These are phyloP conservation scores for Themeda triandra DNA, from an alignment of 176 grass and related monocot genomes.

Conservation along the genomic window DNA sequence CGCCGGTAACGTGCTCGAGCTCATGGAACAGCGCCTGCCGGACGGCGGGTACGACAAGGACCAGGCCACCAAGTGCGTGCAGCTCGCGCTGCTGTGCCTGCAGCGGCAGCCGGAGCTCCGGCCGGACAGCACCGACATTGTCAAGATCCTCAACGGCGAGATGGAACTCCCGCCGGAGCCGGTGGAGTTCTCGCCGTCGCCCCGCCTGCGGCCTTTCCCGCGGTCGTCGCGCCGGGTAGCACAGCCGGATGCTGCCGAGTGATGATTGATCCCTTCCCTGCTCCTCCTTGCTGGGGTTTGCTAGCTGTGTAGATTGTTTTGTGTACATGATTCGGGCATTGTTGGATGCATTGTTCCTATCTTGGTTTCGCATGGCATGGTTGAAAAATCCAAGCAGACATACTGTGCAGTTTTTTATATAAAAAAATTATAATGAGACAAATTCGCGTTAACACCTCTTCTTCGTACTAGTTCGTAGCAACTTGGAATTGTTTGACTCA, in stretches of 20 bases:
- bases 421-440: no score
- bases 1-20: slow-evolving; percentile 65
- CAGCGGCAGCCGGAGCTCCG: slow-evolving; percentile 70
- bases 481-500: no score
- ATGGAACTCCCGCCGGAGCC: slow-evolving; percentile 74
- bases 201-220: slow-evolving; percentile 29
- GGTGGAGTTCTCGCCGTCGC: slow-evolving; percentile 53
- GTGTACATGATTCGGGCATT: no score
- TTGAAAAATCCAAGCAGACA: no score
- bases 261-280: no score
- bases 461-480: no score
- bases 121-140: slow-evolving; percentile 75
- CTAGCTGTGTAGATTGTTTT: neutral
- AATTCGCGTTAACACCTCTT: no score
- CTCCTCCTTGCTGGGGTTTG: no score
- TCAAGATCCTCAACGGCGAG: slow-evolving; percentile 77
- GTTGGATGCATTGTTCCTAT: no score
- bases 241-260: slow-evolving; percentile 31
- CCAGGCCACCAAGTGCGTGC: slow-evolving; percentile 62
- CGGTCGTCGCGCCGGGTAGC: slow-evolving; percentile 37
- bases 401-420: no score
- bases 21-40: slow-evolving; percentile 62
- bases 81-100: slow-evolving; percentile 82
- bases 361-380: no score
- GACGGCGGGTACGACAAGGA: slow-evolving; percentile 56